These are phyloP conservation scores for Pseudocercospora musae DNA, from an alignment of 2,329 filamentous ascomycete species.

Conservation along the genomic window DNA sequence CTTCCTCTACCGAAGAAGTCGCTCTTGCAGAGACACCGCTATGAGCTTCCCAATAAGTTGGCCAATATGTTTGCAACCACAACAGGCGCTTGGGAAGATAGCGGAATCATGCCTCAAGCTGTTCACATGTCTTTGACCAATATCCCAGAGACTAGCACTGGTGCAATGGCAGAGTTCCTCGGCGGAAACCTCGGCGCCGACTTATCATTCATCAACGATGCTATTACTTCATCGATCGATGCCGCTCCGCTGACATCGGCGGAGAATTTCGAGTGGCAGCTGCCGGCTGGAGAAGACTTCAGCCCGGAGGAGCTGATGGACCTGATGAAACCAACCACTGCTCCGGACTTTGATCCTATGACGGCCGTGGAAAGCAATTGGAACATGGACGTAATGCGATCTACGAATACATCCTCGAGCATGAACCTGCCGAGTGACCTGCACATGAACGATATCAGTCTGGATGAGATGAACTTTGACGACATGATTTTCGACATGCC, in stretches of 20 bases:
- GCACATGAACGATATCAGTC: slow-evolving; percentile 23
- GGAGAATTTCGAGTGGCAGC: slow-evolving; percentile 6
- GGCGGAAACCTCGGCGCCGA: slow-evolving; percentile 22
- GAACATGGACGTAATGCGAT: slow-evolving; percentile 3
- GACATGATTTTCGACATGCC: slow-evolving; percentile 31
- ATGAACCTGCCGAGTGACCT: slow-evolving; percentile 14
- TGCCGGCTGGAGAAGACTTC: slow-evolving; percentile 11
- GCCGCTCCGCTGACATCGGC: background rate
- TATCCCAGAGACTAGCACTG: slow-evolving; percentile 23
- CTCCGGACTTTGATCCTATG: background rate
- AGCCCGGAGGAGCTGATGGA: slow-evolving; percentile 22
- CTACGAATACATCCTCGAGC: background rate
- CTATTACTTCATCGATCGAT: slow-evolving; percentile 19
- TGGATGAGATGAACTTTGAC: slow-evolving; percentile 18
- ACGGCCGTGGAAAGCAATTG: slow-evolving; percentile 6
- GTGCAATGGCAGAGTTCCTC: slow-evolving; percentile 34
- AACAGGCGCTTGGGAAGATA: slow-evolving; percentile 28
- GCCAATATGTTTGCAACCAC: slow-evolving; percentile 30
- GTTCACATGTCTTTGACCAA: slow-evolving; percentile 17
- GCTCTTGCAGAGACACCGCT: slow-evolving; percentile 28
- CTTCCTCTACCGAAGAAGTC: slow-evolving; percentile 4
- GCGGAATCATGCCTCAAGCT: slow-evolving; percentile 29
- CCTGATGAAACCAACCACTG: slow-evolving; percentile 20
- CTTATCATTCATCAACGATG: slow-evolving; percentile 29
- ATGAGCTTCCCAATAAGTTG: slow-evolving; percentile 28